A percentile compares a stretch with the other conserved stretches of the same genome.
Conservation (phyloP, 139 green algal species). For the Chlamydomonas sp. region DNA sequence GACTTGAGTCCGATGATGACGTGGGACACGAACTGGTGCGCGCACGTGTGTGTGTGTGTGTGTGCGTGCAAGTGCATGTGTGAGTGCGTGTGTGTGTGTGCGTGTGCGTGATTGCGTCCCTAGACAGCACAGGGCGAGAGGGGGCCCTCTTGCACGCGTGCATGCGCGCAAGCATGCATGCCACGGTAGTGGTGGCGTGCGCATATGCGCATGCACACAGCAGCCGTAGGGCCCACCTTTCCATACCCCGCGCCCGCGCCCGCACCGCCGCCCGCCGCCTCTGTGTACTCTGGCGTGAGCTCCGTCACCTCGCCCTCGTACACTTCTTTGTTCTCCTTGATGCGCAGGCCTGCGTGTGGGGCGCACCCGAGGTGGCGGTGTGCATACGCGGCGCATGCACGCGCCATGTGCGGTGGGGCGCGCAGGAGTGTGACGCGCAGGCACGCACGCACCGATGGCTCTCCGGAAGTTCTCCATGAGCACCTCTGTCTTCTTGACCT, state of each 20-base stretch:
- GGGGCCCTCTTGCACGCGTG: not conserved
- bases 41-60: no score
- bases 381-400: no score
- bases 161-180: not conserved
- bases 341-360: constrained; percentile 89
- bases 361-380: no score
- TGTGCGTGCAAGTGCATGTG: no score
- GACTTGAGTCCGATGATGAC: constrained; percentile 95
- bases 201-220: not conserved
- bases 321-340: constrained; percentile 99
- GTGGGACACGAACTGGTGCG: constrained; percentile 66
- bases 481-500: constrained; percentile 99
- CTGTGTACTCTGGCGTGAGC: constrained; percentile 89
- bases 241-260: constrained; percentile 27
- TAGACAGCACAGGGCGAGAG: no score
- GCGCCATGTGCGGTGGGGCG: no score
- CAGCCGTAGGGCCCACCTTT: constrained; percentile 19
- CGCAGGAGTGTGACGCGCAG: no score
- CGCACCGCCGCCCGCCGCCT: constrained; percentile 18
- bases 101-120: no score
- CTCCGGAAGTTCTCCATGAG: constrained; percentile 98
- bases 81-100: no score
- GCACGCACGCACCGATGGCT: constrained; percentile 83
- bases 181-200: no score
- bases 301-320: constrained; percentile 99